Evolutionary conservation across 2,329 filamentous ascomycete genomes (phyloP).

Genomic region (Cercospora nicotianae): DNA sequence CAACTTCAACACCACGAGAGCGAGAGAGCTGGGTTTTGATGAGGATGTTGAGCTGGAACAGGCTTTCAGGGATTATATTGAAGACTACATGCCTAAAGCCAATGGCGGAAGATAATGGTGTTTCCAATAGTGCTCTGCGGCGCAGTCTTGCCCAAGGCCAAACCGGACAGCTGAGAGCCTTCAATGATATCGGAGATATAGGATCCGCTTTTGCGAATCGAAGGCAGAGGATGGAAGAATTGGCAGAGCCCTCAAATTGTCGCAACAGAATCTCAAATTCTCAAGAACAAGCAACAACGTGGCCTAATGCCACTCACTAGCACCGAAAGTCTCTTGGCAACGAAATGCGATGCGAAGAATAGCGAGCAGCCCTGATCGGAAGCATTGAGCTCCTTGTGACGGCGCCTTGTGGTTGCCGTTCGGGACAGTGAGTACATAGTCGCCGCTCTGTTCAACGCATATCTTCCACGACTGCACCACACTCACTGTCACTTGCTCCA

Average conservation of each 20-base stretch:
- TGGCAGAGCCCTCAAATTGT: neutral
- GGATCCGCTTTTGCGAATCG: neutral
- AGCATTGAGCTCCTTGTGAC: neutral
- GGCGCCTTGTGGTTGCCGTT: neutral
- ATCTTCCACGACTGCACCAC: neutral
- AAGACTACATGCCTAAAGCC: neutral
- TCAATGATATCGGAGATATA: neutral
- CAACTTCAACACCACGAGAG: neutral
- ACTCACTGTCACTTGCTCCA: neutral
- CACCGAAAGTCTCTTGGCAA: neutral
- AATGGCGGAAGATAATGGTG: neutral
- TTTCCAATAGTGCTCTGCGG: neutral
- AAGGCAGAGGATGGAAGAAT: neutral
- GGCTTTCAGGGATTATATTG: slow-evolving; percentile 7
- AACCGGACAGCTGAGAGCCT: neutral
- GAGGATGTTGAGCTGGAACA: slow-evolving; percentile 7
- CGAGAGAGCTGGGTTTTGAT: slow-evolving; percentile 3
- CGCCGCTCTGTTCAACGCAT: neutral
- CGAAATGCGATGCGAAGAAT: neutral
- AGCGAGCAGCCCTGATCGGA: neutral
- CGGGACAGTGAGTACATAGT: neutral
- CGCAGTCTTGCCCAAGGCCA: neutral
- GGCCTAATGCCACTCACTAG: neutral
- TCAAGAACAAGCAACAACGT: neutral
- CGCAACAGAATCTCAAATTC: too few relatives aligned